Conservation (phyloP, 2,329 filamentous ascomycete species). For the Hymenoscyphus salicellus region DNA sequence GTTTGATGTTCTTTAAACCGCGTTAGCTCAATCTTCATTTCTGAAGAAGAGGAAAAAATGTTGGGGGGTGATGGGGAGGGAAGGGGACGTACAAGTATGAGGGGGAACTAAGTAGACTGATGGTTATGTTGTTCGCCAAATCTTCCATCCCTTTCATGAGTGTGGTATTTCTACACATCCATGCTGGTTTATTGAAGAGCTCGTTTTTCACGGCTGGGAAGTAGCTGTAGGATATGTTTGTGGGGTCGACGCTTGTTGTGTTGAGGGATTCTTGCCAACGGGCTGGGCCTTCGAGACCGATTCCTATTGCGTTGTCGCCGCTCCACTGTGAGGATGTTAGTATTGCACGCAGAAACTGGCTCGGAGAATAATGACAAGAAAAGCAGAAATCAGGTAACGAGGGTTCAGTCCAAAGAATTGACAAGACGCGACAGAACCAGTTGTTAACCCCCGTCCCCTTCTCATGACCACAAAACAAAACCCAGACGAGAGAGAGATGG, state of each 20-base stretch:
- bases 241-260: neutral
- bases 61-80: neutral
- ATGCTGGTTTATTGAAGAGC: constrained; percentile 3
- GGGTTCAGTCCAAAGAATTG: too few species aligned
- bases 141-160: constrained; percentile 23
- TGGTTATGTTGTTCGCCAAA: constrained; percentile 27
- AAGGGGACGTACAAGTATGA: neutral
- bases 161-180: constrained; percentile 24
- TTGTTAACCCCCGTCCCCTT: too few species aligned
- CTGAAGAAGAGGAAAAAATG: neutral
- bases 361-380: too few species aligned
- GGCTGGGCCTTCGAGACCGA: neutral
- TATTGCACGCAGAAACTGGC: too few species aligned
- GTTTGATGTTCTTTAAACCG: neutral
- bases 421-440: too few species aligned
- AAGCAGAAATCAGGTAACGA: too few species aligned
- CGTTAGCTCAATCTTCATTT: too few species aligned
- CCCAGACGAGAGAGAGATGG: too few species aligned
- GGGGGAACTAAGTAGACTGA: constrained; percentile 19
- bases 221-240: neutral
- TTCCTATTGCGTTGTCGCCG: too few species aligned
- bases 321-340: too few species aligned
- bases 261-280: constrained; percentile 4
- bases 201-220: constrained; percentile 5
- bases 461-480: too few species aligned